These are phyloP conservation scores for Colletotrichum eremochloae DNA, from an alignment of 2,329 filamentous ascomycete species.

Conservation along the genomic window DNA sequence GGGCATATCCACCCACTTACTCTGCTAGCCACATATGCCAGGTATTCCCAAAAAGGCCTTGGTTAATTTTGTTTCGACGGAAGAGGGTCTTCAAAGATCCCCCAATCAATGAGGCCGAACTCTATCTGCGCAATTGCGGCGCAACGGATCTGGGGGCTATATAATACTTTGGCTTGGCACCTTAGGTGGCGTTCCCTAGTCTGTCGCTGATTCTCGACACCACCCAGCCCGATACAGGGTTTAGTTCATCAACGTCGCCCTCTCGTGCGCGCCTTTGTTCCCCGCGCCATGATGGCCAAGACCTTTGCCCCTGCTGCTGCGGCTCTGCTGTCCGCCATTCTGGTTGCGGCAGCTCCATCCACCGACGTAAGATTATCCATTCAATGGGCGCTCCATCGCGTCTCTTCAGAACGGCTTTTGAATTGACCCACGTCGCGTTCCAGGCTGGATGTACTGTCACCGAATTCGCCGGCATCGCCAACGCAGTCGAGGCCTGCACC, in stretches of 20 bases:
- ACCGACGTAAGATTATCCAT: conserved; percentile 24
- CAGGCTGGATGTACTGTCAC: conserved; percentile 31
- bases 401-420: neutral
- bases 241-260: conserved; percentile 14
- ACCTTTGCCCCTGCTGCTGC: conserved; percentile 21
- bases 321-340: conserved; percentile 31
- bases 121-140: conserved; percentile 6
- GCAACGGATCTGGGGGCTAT: conserved; percentile 29
- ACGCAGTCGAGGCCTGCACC: conserved; percentile 31
- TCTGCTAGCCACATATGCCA: conserved; percentile 22
- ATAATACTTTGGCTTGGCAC: conserved; percentile 31
- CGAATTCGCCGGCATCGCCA: conserved; percentile 26
- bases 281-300: conserved; percentile 39
- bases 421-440: conserved; percentile 13
- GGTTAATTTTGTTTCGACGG: conserved; percentile 28
- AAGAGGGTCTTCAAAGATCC: conserved; percentile 17
- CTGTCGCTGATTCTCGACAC: conserved; percentile 19
- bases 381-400: neutral
- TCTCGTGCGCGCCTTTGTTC: neutral
- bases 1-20: conserved; percentile 18
- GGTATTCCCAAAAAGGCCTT: conserved; percentile 23
- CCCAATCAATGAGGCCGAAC: conserved; percentile 24
- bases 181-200: conserved; percentile 16
- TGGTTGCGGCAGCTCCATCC: conserved; percentile 26
- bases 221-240: conserved; percentile 14